Evolutionary conservation across 257 asterid species (phyloP), one percentile per base, ranked within the genome.

Genomic region (Gentiana macrophylla): DNA sequence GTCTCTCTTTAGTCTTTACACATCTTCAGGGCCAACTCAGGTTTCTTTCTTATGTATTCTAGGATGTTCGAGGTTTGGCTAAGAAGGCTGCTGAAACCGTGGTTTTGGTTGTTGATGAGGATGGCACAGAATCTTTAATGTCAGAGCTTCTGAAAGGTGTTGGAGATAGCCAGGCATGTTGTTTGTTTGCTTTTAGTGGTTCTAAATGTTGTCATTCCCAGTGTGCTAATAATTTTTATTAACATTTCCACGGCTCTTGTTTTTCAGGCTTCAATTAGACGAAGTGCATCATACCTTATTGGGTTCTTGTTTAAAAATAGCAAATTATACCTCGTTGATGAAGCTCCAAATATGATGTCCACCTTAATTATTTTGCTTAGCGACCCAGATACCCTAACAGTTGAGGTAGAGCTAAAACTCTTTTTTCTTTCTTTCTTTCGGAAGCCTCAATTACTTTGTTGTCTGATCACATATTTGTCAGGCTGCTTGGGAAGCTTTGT

Each of bases 401-500:
- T 92, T 61, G 59, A 65, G 83, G 97, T 92, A 92, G 67, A 66
- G 53, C 45, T 56, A 47, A 54, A 35, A 45, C 9, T 35, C 36
- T 55, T 32, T 63, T 58, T 54, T 59, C 33, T 46, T 41, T 55
- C 9, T 41, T 41, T 5, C 46, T 41, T 41, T 10, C 9, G 46
- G 46, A 45, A 59, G 53, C 49, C 45, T 62, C 44, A 37, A 49
- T 59, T 64, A 34, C 53, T 55, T 32, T 64, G 52, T 50, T 59
- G 57, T 63, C 55, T 65, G 59, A 50, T 54, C 41, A 55, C 55
- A 34, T 41, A 60, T 60, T 61, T 64, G 62, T 44, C 82, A 92
- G 97, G 91, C 64, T 70, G 82, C 97, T 48, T 92, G 97, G 98
- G 95, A 92, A 83, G 97, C 97, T 11, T 69, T 92, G 68, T 75